Evolutionary conservation across 129 eudicot genomes (phyloP).

Genomic region (carrot (Daucus carota)): DH1_v3.0 NC_030387.2:19420001-19420500

Average conservation of each 20-base stretch:
- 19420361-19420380: background rate
- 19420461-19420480: constrained; percentile 81
- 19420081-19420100: constrained; percentile 72
- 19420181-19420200: background rate
- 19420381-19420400: constrained; percentile 41
- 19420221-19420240: background rate
- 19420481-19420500: constrained; percentile 71
- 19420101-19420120: constrained; percentile 78
- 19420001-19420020: background rate
- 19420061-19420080: constrained; percentile 49
- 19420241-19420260: background rate
- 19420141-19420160: background rate
- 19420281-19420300: background rate
- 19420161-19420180: background rate
- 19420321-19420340: no score
- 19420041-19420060: constrained; percentile 67
- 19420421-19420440: constrained; percentile 69
- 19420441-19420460: constrained; percentile 74
- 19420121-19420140: constrained; percentile 13
- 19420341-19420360: background rate
- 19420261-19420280: background rate
- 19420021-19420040: background rate
- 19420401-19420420: constrained; percentile 50
- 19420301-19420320: no score
- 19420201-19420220: background rate